Evolutionary conservation across 2,329 filamentous ascomycete genomes (phyloP), one percentile per base, ranked within the genome.

Genomic region (Fusarium graminum): DNA sequence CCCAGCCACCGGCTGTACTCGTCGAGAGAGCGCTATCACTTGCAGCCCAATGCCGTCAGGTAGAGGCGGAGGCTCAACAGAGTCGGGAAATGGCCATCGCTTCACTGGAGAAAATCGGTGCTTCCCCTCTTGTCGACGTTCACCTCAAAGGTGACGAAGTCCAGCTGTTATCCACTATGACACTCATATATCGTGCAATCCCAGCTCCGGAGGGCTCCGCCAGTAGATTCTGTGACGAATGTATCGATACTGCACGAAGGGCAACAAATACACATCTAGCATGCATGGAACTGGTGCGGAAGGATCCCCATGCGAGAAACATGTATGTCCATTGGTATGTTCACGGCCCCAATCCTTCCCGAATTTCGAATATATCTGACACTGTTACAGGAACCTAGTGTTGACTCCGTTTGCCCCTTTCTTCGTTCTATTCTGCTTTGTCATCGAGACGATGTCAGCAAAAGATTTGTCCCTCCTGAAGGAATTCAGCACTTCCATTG

Each of bases 391-490:
- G 84, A 82, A 81, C n/a, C 74, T 86, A 26, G 77, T 87, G 22
- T 79, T 86, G 61, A 82, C 83, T 4, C 86, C 86, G 0, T 88
- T 88, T 68, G 83, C 85, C 1, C 86, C 86, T 1, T 86, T 87
- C 68, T 86, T 87, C 53, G 83, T 87, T 26, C 77, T 88, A 26
- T 88, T 89, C 74, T 86, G 84, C 70, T 82, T 85, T 60, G 78
- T 86, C 52, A 82, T 87, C 44, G 85, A 88, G 69, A 84, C 85
- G 1, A 82, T 78, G 4, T 80, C 83, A 7, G 75, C 81, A 26
- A 75, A 78, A 19, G 88, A 91, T 65, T 79, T 91, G 6, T 70
- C 77, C 29, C 80, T 83, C 1, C 79, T 91, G 1, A 80, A 82
- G 34, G 80, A 84, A 3, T 90, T 90, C 66, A 83, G 85, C 46